Evolutionary conservation across 257 asterid genomes (phyloP), one percentile per base, ranked within the genome.

Genomic region (Solanum corneliomulleri): DNA sequence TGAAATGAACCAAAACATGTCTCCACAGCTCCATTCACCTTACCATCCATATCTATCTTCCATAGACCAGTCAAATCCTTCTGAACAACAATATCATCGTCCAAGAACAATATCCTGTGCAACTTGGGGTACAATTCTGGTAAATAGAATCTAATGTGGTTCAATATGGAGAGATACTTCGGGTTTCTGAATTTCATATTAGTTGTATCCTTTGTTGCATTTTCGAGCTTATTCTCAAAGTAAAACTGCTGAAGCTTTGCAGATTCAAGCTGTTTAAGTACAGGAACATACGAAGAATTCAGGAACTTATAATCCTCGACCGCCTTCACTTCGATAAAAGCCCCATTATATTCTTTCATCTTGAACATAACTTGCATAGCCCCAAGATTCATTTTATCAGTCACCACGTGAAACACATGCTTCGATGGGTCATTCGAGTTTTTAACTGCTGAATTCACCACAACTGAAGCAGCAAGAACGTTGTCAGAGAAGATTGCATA

Each of bases 101-200:
- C 98, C 92, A 94, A 89, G 90, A 94, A 94, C 92, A 94, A 86
- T 90, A 94, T 90, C 91, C 93, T 93, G 89, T 94, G 94, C 91
- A 94, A 86, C 87, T 93, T 93, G 39, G 98, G 98, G 60, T 94
- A 94, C 95, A 94, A 90, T 91, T 93, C 95, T 5, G 98, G 98
- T 89, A 94, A 87, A 88, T 94, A 94, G 91, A 94, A 94, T 87
- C 98, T 90, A 39, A 94, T 94, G 87, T 94, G 98, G 88, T 94
- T 94, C 90, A 94, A 86, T 37, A 94, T 93, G 3, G 98, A 94
- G 33, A 94, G 86, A 89, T 94, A 94, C 89, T 94, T 94, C 0
- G 98, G 98, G 88, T 94, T 94, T 91, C 98, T 92, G 88, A 92
- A 94, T 88, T 94, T 94, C 98, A 94, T 93, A 82, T 94, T 94